Evolutionary conservation across 2,329 filamentous ascomycete species (phyloP).

Genomic region (Kalmusia sp.): DNA sequence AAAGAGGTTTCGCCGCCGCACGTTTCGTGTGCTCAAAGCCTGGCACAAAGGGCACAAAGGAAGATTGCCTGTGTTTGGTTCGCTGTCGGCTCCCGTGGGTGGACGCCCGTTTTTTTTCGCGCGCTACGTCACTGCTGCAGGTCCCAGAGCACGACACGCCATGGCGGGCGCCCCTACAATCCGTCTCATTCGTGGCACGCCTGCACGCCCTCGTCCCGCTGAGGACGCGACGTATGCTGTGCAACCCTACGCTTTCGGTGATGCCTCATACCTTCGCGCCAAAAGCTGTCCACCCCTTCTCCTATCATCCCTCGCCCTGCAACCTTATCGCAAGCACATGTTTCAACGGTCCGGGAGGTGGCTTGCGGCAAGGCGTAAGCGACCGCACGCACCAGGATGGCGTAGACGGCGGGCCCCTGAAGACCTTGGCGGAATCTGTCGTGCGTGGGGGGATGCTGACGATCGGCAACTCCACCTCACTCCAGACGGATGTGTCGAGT

Average conservation of each 20-base stretch:
- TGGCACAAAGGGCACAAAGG: background rate
- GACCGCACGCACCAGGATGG: background rate
- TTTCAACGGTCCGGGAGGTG: constrained; percentile 16
- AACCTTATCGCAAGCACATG: constrained; percentile 14
- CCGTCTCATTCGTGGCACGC: background rate
- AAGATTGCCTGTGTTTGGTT: constrained; percentile 2
- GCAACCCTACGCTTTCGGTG: too few species aligned
- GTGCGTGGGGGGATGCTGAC: constrained; percentile 9
- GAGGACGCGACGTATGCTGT: background rate
- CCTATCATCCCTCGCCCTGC: too few species aligned
- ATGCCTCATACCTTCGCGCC: too few species aligned
- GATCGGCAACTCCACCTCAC: constrained; percentile 5
- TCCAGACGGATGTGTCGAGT: constrained; percentile 1
- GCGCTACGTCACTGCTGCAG: constrained; percentile 11
- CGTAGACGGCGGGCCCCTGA: constrained; percentile 4
- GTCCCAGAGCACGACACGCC: constrained; percentile 5
- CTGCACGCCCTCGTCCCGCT: background rate
- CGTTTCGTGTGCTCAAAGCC: background rate
- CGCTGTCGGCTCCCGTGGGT: constrained; percentile 1
- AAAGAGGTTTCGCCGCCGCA: constrained; percentile 1
- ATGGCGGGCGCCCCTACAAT: background rate
- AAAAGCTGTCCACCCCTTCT: background rate
- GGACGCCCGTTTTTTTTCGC: constrained; percentile 1
- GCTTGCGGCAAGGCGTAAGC: constrained; percentile 15
- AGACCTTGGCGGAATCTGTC: constrained; percentile 7